Conservation (phyloP, 2,329 filamentous ascomycete species). For the Purpureocillium takamizusanense region DNA sequence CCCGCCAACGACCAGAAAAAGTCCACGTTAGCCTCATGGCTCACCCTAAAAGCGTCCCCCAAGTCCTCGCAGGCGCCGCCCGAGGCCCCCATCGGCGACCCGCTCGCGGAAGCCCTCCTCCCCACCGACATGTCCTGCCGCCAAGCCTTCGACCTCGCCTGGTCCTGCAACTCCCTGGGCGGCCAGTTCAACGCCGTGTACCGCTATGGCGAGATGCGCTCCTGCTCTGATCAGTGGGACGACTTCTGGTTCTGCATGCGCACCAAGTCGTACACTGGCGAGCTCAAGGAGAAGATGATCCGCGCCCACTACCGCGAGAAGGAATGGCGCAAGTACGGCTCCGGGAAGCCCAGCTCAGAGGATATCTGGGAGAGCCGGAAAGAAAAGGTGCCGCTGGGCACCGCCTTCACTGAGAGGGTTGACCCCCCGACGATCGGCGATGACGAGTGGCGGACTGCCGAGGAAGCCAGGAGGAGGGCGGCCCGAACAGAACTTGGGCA, state of each 20-base stretch:
- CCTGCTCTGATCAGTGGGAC: slow-evolving; percentile 78
- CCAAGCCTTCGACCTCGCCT: slow-evolving; percentile 82
- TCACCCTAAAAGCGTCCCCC: slow-evolving; percentile 23
- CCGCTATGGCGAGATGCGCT: slow-evolving; percentile 67
- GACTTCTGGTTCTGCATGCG: slow-evolving; percentile 99
- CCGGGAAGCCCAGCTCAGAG: slow-evolving; percentile 64
- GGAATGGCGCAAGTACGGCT: slow-evolving; percentile 53
- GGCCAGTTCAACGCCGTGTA: slow-evolving; percentile 91
- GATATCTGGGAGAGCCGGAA: slow-evolving; percentile 78
- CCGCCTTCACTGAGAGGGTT: slow-evolving; percentile 34
- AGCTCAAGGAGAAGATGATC: slow-evolving; percentile 52
- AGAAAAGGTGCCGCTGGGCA: slow-evolving; percentile 43
- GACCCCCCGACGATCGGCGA: slow-evolving; percentile 29
- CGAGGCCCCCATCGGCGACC: slow-evolving; percentile 22
- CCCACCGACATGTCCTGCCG: slow-evolving; percentile 82
- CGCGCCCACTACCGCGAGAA: slow-evolving; percentile 60
- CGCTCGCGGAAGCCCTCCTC: slow-evolving; percentile 60
- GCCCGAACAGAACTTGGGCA: slow-evolving; percentile 24
- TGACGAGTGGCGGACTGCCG: slow-evolving; percentile 31
- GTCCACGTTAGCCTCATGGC: slow-evolving; percentile 23
- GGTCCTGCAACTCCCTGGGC: slow-evolving; percentile 86
- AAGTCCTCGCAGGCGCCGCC: slow-evolving; percentile 9
- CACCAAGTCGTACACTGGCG: slow-evolving; percentile 52
- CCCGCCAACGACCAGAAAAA: slow-evolving; percentile 14
- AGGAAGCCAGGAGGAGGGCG: slow-evolving; percentile 21